These are phyloP conservation scores for Cupressus sempervirens DNA, from an alignment of 75 land plant species.

Conservation along the genomic window DNA sequence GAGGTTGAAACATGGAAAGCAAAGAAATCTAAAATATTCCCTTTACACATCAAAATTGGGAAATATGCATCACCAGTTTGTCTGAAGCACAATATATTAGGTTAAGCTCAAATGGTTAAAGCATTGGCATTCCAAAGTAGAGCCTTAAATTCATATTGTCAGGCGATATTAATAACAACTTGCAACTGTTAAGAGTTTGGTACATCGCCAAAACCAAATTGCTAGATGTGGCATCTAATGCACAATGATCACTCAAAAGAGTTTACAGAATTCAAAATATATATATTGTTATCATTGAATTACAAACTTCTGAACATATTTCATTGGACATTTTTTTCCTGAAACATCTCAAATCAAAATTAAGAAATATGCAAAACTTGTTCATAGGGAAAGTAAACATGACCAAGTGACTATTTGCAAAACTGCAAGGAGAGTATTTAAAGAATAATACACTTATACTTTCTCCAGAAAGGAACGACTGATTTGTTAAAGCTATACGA, in stretches of 20 bases:
- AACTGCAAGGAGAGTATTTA: not conserved
- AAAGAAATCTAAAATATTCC: not conserved
- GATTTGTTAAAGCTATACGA: not conserved
- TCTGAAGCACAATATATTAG: not conserved
- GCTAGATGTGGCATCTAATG: not conserved
- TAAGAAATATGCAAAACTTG: not conserved
- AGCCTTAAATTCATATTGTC: not conserved
- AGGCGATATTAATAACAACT: not conserved
- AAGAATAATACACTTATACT: not conserved
- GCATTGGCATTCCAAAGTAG: not conserved
- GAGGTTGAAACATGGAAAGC: not conserved
- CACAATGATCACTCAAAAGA: not conserved
- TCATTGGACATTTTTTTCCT: not conserved
- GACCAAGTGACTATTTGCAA: not conserved
- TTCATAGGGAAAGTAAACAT: not conserved
- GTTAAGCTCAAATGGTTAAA: not conserved
- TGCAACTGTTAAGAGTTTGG: not conserved
- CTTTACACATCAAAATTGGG: not conserved
- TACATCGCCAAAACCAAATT: not conserved
- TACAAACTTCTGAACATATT: not conserved
- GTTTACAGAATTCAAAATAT: not conserved
- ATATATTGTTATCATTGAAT: not conserved
- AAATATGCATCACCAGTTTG: not conserved
- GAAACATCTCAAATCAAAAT: not conserved
- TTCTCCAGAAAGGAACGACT: not conserved